Evolutionary conservation across 805 yeast genomes (phyloP), one percentile per base, ranked within the genome.

Genomic region (Yarrowia keelungensis): DNA sequence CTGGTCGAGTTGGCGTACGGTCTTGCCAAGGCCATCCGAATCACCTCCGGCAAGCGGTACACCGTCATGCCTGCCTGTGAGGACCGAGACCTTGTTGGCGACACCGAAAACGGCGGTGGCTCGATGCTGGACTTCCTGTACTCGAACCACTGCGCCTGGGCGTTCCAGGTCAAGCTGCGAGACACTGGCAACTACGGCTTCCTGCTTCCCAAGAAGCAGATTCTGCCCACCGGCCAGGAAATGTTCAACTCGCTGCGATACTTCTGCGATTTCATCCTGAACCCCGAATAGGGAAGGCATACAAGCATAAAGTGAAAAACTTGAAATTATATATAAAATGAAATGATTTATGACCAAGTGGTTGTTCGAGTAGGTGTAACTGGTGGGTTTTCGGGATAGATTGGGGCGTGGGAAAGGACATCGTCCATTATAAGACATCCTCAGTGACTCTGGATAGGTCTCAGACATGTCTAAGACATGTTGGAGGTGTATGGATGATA

Each of bases 181-280:
- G 97, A 91, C 75, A 85, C 89, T 19, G 97, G 97, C 0, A 83
- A 86, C 61, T 93, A 89, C 74, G 97, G 97, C 0, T 92, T 91
- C 75, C 81, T 92, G 71, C 80, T 91, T 50, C 97, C 97, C 8
- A 74, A 87, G 0, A 85, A 84, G 73, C 85, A 81, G 74, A 91
- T 92, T 69, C 80, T 75, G 32, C 94, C 97, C 0, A 96, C 90
- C 9, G 97, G 96, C 1, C 79, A 81, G 68, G 97, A 92, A 76
- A 56, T 88, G 35, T 87, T 87, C 75, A 84, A 88, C 1, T 88
- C 92, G 1, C 79, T 90, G 32, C 84, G 84, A 72, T 89, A 87
- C 73, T 90, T 91, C 77, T 86, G 88, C 69, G 81, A 83, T 19
- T 87, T 87, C 78, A 65, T 69, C 14, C 59, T 69, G 19, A 62